Base-by-base conservation (phyloP, 768 basidiomycete species). In the Mycena indigotica region DNA sequence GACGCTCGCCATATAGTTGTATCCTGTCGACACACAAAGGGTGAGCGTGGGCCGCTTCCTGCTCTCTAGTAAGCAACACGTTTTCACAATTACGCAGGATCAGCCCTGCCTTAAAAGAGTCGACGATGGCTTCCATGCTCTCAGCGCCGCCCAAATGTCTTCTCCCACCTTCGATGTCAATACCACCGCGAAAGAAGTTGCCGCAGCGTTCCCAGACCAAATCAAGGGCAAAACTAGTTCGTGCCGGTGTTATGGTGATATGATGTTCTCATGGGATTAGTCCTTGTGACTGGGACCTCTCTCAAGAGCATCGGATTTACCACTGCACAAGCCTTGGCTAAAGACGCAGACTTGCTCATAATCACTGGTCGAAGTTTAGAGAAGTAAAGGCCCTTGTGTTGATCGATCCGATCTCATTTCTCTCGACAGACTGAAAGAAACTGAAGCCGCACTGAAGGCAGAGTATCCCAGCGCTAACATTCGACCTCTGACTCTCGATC, bases 171-270 rank as follows among this genome's bases (percentile, higher is more conserved):
- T 35, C 17, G 8, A 8, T 56, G 32, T 28, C 28, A 60, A 12
- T 46, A 48, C 49, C n/a, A 56, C 55, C 1, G 55, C 55, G 4
- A 49, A 56, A 16, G 55, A 56, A n/a, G 55, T 56, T 29, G 55
- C 55, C 19, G 38, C 19, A 24, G 35, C 28, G 19, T 50, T 56
- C 21, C 4, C 55, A 5, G 28, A 19, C 1, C 39, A 50, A 23
- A 56, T 56, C 15, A 26, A 51, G 28, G 55, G 55, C 49, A 56
- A 56, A 30, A 56, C 50, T 30, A 39, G 55, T 56, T 3, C 12
- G 28, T 4, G n/a, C 30, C 24, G 28, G 15, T 30, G 28, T 50
- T 28, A 49, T 46, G 24, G 41, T 50, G 15, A 49, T 50, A 41
- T 5, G 55, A 46, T 21, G 46, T 28, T 23, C 48, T 44, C 46